Conservation (phyloP, 192 early-diverging fungal genomes). For the Rhizoclosmatium sp. region DNA sequence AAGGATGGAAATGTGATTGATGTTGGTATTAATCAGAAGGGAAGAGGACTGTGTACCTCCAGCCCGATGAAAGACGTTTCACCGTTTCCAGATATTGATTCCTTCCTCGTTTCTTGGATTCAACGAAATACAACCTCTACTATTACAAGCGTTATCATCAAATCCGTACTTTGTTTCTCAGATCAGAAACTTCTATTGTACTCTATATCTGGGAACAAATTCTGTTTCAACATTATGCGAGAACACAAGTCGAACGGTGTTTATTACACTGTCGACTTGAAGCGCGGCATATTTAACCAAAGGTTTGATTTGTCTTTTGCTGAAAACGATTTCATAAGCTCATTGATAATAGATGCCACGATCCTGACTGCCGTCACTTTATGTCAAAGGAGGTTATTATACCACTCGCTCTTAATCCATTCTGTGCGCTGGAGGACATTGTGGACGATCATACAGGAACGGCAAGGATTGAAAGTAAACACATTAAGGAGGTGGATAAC, state of each 20-base stretch:
- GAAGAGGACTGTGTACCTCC: background rate
- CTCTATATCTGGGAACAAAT: conserved; percentile 29
- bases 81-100: conserved; percentile 34
- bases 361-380: conserved; percentile 41
- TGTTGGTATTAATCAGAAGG: too few species aligned
- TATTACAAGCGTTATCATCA: conserved; percentile 2
- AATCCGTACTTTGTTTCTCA: conserved; percentile 17
- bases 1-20: too few species aligned
- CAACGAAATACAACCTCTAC: background rate
- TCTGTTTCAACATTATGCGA: conserved; percentile 38
- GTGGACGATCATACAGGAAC: too few species aligned
- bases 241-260: conserved; percentile 45
- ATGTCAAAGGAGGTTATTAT: conserved; percentile 13
- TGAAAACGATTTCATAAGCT: background rate
- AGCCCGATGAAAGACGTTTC: background rate
- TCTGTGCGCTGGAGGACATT: too few species aligned
- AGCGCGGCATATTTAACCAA: conserved; percentile 24
- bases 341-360: conserved; percentile 33
- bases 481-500: too few species aligned
- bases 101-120: conserved; percentile 22
- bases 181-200: conserved; percentile 29
- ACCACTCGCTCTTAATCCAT: conserved; percentile 27
- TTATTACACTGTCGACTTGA: conserved; percentile 42
- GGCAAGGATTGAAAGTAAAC: too few species aligned
- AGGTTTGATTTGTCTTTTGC: background rate